phyloP scores from a whole-genome alignment of 768 basidiomycete genomes.

The Mycena polygramma region DNA sequence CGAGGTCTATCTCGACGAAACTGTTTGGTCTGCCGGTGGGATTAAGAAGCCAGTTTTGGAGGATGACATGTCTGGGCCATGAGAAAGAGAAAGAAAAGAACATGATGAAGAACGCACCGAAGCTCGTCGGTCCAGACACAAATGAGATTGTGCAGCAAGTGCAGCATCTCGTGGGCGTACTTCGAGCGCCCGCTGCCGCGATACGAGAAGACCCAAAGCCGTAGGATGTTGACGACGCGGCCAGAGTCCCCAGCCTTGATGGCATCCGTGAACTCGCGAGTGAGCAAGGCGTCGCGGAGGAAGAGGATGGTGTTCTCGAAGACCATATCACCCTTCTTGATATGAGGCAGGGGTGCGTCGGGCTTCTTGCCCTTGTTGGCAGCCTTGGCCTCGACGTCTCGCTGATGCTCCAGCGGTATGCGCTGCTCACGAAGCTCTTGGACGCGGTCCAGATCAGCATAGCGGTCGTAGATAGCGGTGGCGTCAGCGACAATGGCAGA shows the following conservation, averaged over 20 bases:
- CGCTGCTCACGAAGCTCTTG: constrained; percentile 34
- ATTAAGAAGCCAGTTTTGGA: constrained; percentile 52
- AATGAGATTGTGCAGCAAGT: constrained; percentile 44
- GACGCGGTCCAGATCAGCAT: constrained; percentile 26
- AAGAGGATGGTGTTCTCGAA: constrained; percentile 45
- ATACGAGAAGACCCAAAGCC: constrained; percentile 39
- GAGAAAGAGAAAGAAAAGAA: background rate
- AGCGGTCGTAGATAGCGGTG: constrained; percentile 9
- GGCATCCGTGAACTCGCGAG: constrained; percentile 44
- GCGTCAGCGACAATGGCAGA: constrained; percentile 13
- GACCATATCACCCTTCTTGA: constrained; percentile 38
- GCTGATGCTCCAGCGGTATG: constrained; percentile 15
- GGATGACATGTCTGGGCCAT: constrained; percentile 38
- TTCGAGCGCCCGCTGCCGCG: constrained; percentile 45
- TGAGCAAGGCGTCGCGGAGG: constrained; percentile 43
- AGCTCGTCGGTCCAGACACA: constrained; percentile 45
- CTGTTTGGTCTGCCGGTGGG: constrained; percentile 39
- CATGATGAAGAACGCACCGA: constrained; percentile 27
- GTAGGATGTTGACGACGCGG: constrained; percentile 41
- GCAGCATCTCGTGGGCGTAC: constrained; percentile 48
- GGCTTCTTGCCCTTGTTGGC: constrained; percentile 5
- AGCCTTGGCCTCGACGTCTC: constrained; percentile 2
- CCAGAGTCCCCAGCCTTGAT: constrained; percentile 48
- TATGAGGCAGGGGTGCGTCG: background rate
- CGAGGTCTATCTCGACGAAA: constrained; percentile 46